Percentiles rank a stretch among this genome's conserved stretches.
Conservation (phyloP, 2,329 filamentous ascomycete genomes). For the Drechslerella coelobrocha region DNA sequence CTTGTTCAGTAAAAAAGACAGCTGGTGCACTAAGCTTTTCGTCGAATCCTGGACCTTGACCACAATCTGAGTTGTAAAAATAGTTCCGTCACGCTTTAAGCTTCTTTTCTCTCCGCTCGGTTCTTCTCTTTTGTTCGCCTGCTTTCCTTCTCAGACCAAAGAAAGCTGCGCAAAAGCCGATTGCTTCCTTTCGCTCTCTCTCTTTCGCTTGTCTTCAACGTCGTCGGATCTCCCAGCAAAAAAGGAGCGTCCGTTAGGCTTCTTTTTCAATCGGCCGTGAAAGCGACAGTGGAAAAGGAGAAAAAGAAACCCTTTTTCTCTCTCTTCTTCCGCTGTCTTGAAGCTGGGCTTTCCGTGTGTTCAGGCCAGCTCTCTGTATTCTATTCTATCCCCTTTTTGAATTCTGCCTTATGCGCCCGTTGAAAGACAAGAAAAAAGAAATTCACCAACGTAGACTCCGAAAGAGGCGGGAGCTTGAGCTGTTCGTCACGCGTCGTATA, state of each 20-base stretch:
- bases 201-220: slow-evolving; percentile 39
- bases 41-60: slow-evolving; percentile 44
- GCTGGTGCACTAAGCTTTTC: slow-evolving; percentile 38
- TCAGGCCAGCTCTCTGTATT: slow-evolving; percentile 2
- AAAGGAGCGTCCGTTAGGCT: neutral
- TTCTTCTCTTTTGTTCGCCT: slow-evolving; percentile 12
- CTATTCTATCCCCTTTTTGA: slow-evolving; percentile 19
- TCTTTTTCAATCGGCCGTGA: slow-evolving; percentile 39
- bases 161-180: neutral
- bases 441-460: slow-evolving; percentile 30
- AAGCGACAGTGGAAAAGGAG: slow-evolving; percentile 3
- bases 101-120: slow-evolving; percentile 7
- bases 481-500: slow-evolving; percentile 49
- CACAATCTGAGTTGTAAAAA: slow-evolving; percentile 43
- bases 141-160: neutral
- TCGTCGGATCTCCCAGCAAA: slow-evolving; percentile 31
- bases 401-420: slow-evolving; percentile 42
- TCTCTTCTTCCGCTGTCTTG: slow-evolving; percentile 6
- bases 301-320: slow-evolving; percentile 16
- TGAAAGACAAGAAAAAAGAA: slow-evolving; percentile 2
- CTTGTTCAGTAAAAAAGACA: slow-evolving; percentile 45
- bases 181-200: slow-evolving; percentile 12
- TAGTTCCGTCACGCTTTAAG: slow-evolving; percentile 24
- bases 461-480: slow-evolving; percentile 29
- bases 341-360: slow-evolving; percentile 1